phyloP scores from a whole-genome alignment of 164 flowering plant genomes.

The Aristolochia fimbriata region DNA sequence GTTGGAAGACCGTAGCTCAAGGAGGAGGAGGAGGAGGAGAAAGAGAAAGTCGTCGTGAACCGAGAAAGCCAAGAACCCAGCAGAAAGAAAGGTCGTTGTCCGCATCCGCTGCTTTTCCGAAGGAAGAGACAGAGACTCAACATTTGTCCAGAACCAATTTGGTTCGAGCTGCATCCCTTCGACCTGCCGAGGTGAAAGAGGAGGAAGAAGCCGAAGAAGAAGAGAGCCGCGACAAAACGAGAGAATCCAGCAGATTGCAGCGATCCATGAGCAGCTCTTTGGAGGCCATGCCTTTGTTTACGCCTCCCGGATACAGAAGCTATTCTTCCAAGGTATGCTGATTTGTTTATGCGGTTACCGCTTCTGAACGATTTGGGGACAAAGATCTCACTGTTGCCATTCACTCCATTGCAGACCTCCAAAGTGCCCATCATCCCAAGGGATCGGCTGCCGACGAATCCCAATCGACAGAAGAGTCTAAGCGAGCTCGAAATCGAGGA shows the following conservation, averaged over 20 bases:
- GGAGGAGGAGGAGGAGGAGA: constrained; percentile 13
- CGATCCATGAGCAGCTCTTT: constrained; percentile 22
- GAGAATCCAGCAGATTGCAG: constrained; percentile 19
- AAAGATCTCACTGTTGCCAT: too few relatives aligned
- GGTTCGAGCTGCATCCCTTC: too few relatives aligned
- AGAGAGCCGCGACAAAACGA: too few relatives aligned
- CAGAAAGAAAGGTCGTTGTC: too few relatives aligned
- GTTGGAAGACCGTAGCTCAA: constrained; percentile 11
- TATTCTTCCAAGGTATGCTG: neutral
- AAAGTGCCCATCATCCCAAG: constrained; percentile 15
- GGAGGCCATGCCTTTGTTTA: neutral
- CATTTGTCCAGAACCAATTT: too few relatives aligned
- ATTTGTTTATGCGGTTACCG: neutral
- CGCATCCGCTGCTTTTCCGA: too few relatives aligned
- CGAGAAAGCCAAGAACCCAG: constrained; percentile 6
- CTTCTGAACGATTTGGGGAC: neutral
- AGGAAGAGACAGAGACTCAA: too few relatives aligned
- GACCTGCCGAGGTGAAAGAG: too few relatives aligned
- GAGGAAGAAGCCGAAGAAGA: too few relatives aligned
- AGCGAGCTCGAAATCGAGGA: constrained; percentile 46
- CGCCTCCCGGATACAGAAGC: neutral
- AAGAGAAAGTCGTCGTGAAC: constrained; percentile 8
- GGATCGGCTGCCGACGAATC: constrained; percentile 14
- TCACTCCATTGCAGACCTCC: too few relatives aligned
- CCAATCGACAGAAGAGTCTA: constrained; percentile 25